Conservation (phyloP, 495 filamentous ascomycete species). For the Penicillium psychrofluorescens region DNA sequence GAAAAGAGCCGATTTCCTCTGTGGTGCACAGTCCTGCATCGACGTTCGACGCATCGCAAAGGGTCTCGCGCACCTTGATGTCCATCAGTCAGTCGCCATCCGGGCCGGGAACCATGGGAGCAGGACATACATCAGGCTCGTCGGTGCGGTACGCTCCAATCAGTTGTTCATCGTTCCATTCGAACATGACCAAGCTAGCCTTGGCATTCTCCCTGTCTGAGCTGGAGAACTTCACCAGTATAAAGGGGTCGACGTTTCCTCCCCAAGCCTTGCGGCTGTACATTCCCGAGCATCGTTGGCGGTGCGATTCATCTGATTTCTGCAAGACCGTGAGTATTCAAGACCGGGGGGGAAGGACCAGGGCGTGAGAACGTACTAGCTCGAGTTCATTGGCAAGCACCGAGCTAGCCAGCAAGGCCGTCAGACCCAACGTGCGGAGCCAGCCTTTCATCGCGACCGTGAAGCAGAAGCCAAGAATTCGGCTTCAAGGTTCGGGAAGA, state of each 20-base stretch:
- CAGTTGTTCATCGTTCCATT: constrained; percentile 78
- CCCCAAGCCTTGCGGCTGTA: constrained; percentile 89
- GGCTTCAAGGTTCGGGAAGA: constrained; percentile 17
- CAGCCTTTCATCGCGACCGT: constrained; percentile 45
- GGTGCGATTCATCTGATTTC: constrained; percentile 68
- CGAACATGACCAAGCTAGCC: constrained; percentile 84
- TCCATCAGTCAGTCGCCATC: constrained; percentile 9
- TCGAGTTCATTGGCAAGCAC: constrained; percentile 56
- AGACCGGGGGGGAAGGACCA: not conserved
- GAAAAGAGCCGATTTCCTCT: constrained; percentile 75
- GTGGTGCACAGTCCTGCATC: constrained; percentile 61
- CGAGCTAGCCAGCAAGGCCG: constrained; percentile 44
- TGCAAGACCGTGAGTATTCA: constrained; percentile 18
- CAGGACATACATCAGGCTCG: constrained; percentile 24
- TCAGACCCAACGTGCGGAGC: constrained; percentile 39
- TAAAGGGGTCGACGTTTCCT: constrained; percentile 80
- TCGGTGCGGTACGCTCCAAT: constrained; percentile 51
- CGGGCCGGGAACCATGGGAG: not conserved
- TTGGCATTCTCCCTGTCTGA: constrained; percentile 50
- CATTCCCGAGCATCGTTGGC: constrained; percentile 94
- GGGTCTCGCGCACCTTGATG: constrained; percentile 54
- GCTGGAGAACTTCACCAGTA: constrained; percentile 73
- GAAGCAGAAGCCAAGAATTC: constrained; percentile 17
- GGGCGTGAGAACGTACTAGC: constrained; percentile 40
- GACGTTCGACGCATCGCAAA: constrained; percentile 67